Evolutionary conservation across 2,329 filamentous ascomycete species (phyloP).

Genomic region (Coleophoma eucalyptorum): DNA sequence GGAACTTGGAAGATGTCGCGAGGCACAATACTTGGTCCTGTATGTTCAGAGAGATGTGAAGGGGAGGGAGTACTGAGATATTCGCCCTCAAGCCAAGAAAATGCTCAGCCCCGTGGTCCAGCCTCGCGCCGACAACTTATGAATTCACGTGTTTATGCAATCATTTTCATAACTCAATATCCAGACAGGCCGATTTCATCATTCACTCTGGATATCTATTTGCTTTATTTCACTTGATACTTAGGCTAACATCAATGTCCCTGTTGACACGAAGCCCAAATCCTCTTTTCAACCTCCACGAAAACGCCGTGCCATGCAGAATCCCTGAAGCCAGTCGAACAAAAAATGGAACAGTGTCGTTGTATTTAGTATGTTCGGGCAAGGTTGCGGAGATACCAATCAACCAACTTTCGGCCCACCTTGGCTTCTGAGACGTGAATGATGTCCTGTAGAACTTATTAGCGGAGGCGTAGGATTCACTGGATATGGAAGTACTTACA

Average conservation of each 20-base stretch:
- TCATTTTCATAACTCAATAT: no score
- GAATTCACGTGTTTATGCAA: not conserved
- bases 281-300: conserved; percentile 14
- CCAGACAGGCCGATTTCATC: not conserved
- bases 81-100: not conserved
- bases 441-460: conserved; percentile 60
- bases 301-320: conserved; percentile 27
- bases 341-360: conserved; percentile 14
- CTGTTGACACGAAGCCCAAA: conserved; percentile 5
- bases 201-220: not conserved
- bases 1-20: no score
- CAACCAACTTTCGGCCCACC: conserved; percentile 93
- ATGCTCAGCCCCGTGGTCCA: not conserved
- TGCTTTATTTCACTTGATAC: not conserved
- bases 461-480: conserved; percentile 37
- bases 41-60: not conserved
- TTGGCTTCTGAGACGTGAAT: conserved; percentile 99
- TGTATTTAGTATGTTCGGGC: conserved; percentile 78
- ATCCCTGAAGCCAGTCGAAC: conserved; percentile 15
- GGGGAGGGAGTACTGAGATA: no score
- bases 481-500: conserved; percentile 49
- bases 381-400: conserved; percentile 98
- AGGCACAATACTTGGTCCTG: no score
- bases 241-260: not conserved
- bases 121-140: not conserved